Percentiles rank a stretch among this genome's conserved stretches.
Conservation (phyloP, 495 filamentous ascomycete genomes). For the Penicillium argentinense region DNA sequence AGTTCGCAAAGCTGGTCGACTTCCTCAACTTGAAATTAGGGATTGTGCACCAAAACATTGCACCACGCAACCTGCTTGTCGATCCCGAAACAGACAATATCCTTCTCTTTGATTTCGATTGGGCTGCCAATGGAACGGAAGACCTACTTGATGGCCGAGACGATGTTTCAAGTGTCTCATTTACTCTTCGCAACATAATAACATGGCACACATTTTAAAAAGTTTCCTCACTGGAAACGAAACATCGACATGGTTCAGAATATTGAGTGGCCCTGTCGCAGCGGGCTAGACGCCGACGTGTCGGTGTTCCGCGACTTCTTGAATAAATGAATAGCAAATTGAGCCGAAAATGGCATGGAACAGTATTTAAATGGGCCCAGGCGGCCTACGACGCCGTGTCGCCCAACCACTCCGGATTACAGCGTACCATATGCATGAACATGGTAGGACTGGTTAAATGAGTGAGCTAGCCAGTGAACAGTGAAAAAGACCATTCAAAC, state of each 20-base stretch:
- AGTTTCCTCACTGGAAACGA: slow-evolving; percentile 20
- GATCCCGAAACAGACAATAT: slow-evolving; percentile 29
- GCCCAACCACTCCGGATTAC: slow-evolving; percentile 19
- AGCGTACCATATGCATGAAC: too few relatives aligned
- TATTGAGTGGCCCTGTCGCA: slow-evolving; percentile 20
- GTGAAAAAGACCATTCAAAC: too few relatives aligned
- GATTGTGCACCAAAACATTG: slow-evolving; percentile 41
- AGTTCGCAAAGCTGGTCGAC: slow-evolving; percentile 38
- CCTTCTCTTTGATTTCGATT: slow-evolving; percentile 43
- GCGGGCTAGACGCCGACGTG: slow-evolving; percentile 23
- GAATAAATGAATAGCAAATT: slow-evolving; percentile 19
- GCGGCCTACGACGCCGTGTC: slow-evolving; percentile 20
- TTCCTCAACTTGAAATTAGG: slow-evolving; percentile 39
- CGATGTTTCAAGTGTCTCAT: slow-evolving; percentile 37
- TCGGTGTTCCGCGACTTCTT: slow-evolving; percentile 21
- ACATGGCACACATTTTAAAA: slow-evolving; percentile 28
- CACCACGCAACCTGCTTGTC: slow-evolving; percentile 37
- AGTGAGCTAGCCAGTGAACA: too few relatives aligned
- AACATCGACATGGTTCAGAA: slow-evolving; percentile 20
- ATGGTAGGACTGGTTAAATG: too few relatives aligned
- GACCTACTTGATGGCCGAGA: slow-evolving; percentile 24
- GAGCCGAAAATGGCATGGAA: slow-evolving; percentile 15
- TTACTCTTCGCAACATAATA: slow-evolving; percentile 42
- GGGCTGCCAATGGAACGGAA: slow-evolving; percentile 23
- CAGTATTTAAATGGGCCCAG: slow-evolving; percentile 19